phyloP scores from a whole-genome alignment of 2,329 filamentous ascomycete genomes.

The Neophaeococcomyces mojaviensis region DNA sequence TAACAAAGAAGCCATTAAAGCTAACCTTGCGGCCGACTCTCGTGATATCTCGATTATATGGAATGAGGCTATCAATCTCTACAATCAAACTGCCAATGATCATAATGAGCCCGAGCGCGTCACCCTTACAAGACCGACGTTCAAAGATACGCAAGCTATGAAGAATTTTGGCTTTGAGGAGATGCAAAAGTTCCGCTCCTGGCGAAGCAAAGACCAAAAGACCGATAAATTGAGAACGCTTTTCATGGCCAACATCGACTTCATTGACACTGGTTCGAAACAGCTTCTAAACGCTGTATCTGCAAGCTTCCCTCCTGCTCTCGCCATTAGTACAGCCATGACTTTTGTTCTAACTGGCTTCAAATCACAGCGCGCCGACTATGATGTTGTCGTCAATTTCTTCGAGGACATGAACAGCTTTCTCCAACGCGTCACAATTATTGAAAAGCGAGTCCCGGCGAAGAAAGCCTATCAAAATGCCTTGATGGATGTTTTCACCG shows the following conservation, averaged over 20 bases:
- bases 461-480: constrained; percentile 10
- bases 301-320: constrained; percentile 9
- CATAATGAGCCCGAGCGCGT: too few relatives aligned
- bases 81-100: constrained; percentile 5
- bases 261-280: constrained; percentile 7
- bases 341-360: constrained; percentile 10
- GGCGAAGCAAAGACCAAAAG: constrained; percentile 9
- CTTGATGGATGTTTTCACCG: constrained; percentile 10
- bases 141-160: too few relatives aligned
- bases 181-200: constrained; percentile 10
- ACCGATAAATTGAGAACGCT: constrained; percentile 10
- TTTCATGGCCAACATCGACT: constrained; percentile 8
- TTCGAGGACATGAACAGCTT: constrained; percentile 14
- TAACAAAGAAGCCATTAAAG: too few relatives aligned
- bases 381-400: constrained; percentile 10
- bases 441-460: constrained; percentile 8
- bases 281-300: constrained; percentile 8
- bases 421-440: constrained; percentile 11
- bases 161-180: neutral
- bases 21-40: constrained; percentile 2
- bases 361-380: constrained; percentile 8
- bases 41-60: constrained; percentile 10
- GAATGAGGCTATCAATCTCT: constrained; percentile 8
- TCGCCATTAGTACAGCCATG: constrained; percentile 10
- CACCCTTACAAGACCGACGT: too few relatives aligned